Base-by-base conservation (phyloP, 805 yeast genomes). In the Yamadazyma laniorum region DNA sequence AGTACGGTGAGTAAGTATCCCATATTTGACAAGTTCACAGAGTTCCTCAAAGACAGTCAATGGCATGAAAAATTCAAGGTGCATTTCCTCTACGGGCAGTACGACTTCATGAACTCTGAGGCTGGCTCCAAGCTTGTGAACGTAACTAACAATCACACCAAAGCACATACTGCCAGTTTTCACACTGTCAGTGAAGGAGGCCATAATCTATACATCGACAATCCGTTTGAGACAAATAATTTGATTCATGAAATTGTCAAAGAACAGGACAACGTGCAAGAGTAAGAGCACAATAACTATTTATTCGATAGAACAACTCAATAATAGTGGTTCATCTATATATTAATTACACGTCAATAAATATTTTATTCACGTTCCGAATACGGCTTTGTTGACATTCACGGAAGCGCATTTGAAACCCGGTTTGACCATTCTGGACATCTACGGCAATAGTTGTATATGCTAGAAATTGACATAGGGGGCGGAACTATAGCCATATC, bases 71-170 rank as follows among this genome's bases (percentile, higher is more conserved):
- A 36, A 3, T 63, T 65, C 35, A 58, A 65, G 30, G 63, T 73
- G 2, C 55, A 78, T 48, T 63, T 79, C 56, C 51, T 75, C 6
- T 85, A 83, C 55, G 95, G 93, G 0, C 75, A 80, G 45, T 76
- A 68, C 45, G 95, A 85, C 53, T 85, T 85, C 70, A 85, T 84
- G 93, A 72, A 79, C 50, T 58, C 70, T 1, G 69, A 65, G 28
- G 82, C 83, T 0, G 84, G 84, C 4, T 39, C 46, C 15, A 59
- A 54, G 30, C 45, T 69, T 36, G 59, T 53, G n/a, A 43, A 50
- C 2, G 34, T 47, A 9, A 41, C 65, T 22, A 55, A 56, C 25
- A 13, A 18, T 5, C 19, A 16, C 4, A 15, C 30, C 2, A 31
- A 37, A 6, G 37, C 37, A 25, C 45, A 45, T n/a, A 46, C 46